A percentile compares a stretch with the other conserved stretches of the same genome.
phyloP scores from a whole-genome alignment of 2,329 filamentous ascomycete species.

The Alternaria sp. region DNA sequence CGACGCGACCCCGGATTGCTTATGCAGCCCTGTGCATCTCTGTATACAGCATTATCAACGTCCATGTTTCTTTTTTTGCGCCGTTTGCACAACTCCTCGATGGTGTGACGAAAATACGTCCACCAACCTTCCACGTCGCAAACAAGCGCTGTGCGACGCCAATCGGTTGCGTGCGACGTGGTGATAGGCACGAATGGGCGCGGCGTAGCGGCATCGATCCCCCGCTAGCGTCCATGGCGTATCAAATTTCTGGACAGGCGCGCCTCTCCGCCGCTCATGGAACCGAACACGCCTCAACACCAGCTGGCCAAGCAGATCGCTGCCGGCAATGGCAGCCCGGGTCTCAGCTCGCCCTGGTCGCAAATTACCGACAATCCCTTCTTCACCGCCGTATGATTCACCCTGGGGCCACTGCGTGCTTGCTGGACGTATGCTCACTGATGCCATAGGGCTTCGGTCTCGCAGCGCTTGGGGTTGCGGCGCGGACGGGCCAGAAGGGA shows the following conservation, averaged over 20 bases:
- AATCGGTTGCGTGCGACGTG: conserved; percentile 5
- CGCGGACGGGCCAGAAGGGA: conserved; percentile 81
- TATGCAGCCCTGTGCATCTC: conserved; percentile 2
- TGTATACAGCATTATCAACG: neutral
- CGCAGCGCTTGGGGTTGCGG: conserved; percentile 81
- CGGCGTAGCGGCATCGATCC: conserved; percentile 10
- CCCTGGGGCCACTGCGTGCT: conserved; percentile 53
- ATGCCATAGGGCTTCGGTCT: conserved; percentile 77
- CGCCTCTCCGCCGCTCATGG: conserved; percentile 31
- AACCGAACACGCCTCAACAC: conserved; percentile 46
- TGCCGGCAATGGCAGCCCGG: conserved; percentile 40
- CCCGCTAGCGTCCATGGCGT: conserved; percentile 24
- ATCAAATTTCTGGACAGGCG: conserved; percentile 17
- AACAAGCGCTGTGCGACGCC: neutral
- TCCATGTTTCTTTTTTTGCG: neutral
- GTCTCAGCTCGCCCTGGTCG: conserved; percentile 49
- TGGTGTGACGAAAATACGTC: neutral
- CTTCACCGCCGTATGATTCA: conserved; percentile 57
- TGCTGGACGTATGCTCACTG: conserved; percentile 38
- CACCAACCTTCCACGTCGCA: neutral
- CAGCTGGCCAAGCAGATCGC: conserved; percentile 47
- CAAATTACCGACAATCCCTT: conserved; percentile 60
- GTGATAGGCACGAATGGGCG: neutral
- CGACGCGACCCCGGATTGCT: conserved; percentile 20
- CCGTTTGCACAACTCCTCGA: neutral